Evolutionary conservation across 192 early-diverging fungal species (phyloP).

Genomic region (Gryganskiella cystojenkinii): DNA sequence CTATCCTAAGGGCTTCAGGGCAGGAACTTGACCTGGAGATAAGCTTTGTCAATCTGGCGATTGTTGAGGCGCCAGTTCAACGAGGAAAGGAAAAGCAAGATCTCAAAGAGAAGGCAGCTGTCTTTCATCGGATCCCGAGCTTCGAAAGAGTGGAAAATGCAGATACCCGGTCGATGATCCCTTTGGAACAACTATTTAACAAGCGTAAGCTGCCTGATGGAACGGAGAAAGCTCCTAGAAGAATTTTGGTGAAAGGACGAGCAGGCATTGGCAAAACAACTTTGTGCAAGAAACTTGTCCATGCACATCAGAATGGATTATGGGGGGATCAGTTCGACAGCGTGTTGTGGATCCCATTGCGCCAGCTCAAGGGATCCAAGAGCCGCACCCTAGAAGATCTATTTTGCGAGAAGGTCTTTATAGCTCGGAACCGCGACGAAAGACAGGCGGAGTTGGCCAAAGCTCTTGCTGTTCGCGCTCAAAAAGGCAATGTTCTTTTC

Average conservation of each 20-base stretch:
- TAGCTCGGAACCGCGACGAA: not conserved
- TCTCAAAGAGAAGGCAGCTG: slow-evolving; percentile 7
- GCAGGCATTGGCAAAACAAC: slow-evolving; percentile 36
- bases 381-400: slow-evolving; percentile 6
- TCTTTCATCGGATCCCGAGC: slow-evolving; percentile 14
- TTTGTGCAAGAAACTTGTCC: slow-evolving; percentile 28
- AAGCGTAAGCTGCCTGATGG: slow-evolving; percentile 18
- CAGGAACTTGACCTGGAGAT: not conserved
- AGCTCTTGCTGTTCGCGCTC: not conserved
- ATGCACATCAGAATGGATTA: slow-evolving; percentile 1
- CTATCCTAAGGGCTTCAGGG: not conserved
- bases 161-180: not conserved
- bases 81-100: slow-evolving; percentile 8
- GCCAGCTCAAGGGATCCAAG: slow-evolving; percentile 4
- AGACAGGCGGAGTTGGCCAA: not conserved
- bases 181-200: slow-evolving; percentile 4
- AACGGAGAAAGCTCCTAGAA: slow-evolving; percentile 2
- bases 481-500: slow-evolving; percentile 10
- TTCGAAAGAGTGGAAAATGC: not conserved
- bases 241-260: slow-evolving; percentile 23
- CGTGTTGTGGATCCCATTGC: slow-evolving; percentile 25
- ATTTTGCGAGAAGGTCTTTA: slow-evolving; percentile 3
- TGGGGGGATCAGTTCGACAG: slow-evolving; percentile 21
- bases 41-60: slow-evolving; percentile 20
- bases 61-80: slow-evolving; percentile 11